Evolutionary conservation across 208 protist genomes (phyloP).

Genomic region (Crithidia sp.): DNA sequence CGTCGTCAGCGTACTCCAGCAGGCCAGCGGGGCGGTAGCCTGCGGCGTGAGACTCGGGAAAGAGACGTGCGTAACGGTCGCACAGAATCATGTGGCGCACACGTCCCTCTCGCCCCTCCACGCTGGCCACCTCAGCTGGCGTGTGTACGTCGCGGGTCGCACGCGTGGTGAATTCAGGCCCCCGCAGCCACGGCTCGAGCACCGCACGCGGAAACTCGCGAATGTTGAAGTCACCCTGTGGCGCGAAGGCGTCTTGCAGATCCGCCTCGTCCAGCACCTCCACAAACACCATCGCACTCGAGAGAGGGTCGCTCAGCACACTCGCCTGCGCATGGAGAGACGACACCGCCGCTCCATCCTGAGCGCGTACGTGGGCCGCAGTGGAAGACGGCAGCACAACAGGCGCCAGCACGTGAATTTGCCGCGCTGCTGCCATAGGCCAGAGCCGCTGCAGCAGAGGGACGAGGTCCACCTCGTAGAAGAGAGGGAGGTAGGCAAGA

Average conservation of each 20-base stretch:
- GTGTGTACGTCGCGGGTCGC: neutral
- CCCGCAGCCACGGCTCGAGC: constrained; percentile 32
- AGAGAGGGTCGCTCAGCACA: constrained; percentile 2
- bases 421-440: constrained; percentile 11
- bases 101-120: neutral
- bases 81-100: constrained; percentile 27
- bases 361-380: neutral
- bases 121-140: neutral
- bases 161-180: neutral
- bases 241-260: constrained; percentile 42
- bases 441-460: constrained; percentile 69
- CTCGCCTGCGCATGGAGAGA: too few species aligned
- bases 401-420: constrained; percentile 39
- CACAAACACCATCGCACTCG: constrained; percentile 67
- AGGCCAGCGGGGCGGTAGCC: constrained; percentile 30
- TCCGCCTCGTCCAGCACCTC: constrained; percentile 63
- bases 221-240: constrained; percentile 47
- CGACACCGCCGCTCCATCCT: too few species aligned
- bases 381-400: constrained; percentile 26
- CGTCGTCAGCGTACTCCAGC: constrained; percentile 19
- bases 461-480: constrained; percentile 73
- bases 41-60: constrained; percentile 13
- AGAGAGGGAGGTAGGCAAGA: constrained; percentile 73
- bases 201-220: constrained; percentile 43
- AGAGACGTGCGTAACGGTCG: constrained; percentile 28